Evolutionary conservation across 331 rosid species (phyloP).

Genomic region (Arachis monticola): DNA sequence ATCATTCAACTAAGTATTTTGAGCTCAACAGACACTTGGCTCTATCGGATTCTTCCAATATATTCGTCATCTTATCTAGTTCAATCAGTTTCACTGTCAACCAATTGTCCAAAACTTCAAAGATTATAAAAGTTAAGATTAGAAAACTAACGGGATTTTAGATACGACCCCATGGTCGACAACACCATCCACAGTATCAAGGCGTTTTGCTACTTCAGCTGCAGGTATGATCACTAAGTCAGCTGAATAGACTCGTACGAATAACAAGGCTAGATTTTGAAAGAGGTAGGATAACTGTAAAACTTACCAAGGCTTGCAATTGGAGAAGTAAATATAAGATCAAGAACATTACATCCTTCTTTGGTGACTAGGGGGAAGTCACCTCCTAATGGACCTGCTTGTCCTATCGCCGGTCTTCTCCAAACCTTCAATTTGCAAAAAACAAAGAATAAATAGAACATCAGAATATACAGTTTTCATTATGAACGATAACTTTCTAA

Average conservation of each 20-base stretch:
- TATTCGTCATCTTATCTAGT: background rate
- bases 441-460: slow-evolving; percentile 15
- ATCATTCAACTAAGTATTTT: slow-evolving; percentile 17
- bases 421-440: slow-evolving; percentile 65
- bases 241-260: slow-evolving; percentile 16
- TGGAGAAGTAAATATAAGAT: slow-evolving; percentile 92
- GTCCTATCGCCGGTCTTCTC: slow-evolving; percentile 86
- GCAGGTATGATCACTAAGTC: slow-evolving; percentile 47
- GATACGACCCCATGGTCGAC: slow-evolving; percentile 76
- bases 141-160: slow-evolving; percentile 76
- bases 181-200: slow-evolving; percentile 66
- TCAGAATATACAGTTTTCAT: background rate
- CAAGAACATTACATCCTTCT: slow-evolving; percentile 86
- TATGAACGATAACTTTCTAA: background rate
- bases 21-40: slow-evolving; percentile 4
- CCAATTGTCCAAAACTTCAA: slow-evolving; percentile 12
- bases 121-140: slow-evolving; percentile 24
- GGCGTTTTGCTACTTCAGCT: slow-evolving; percentile 74
- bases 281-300: slow-evolving; percentile 3
- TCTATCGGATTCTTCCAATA: slow-evolving; percentile 9
- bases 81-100: slow-evolving; percentile 21
- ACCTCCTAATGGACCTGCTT: slow-evolving; percentile 85
- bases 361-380: slow-evolving; percentile 72
- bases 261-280: slow-evolving; percentile 19
- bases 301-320: slow-evolving; percentile 71